Base-by-base conservation (phyloP, 2,329 filamentous ascomycete species). In the Pseudogymnoascus sp. region DNA sequence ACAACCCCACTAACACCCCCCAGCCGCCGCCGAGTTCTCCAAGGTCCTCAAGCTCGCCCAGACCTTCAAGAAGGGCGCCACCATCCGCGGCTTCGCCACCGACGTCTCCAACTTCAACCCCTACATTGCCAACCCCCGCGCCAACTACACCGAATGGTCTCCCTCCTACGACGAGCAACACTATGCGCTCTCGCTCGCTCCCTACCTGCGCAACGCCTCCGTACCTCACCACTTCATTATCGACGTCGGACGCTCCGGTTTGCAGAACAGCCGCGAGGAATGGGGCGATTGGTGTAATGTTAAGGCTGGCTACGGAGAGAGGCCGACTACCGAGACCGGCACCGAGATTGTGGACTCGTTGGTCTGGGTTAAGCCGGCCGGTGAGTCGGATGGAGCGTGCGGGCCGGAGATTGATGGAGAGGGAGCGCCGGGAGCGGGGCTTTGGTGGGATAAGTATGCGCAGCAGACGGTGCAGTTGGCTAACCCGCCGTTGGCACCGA, bases 281-380 rank as follows among this genome's bases (percentile, higher is more conserved):
- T 78, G 77, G 76, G 76, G 77, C 7, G 76, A 78, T 62, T 79
- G 78, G 78, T 79, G 78, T 69, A 79, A 79, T 63, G 73, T 78
- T 60, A 66, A 67, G n/a, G 72, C 77, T 3, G 77, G 77, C 1
- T 78, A 77, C 47, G 78, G 78, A 9, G 70, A 70, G 8, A 64
- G 65, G 11, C 76, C 77, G 0, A 76, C 76, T 7, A 67, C 70
- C 1, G 71, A 64, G 1, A 69, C 72, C 13, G 71, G 74, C 60
- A 77, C 76, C 67, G 68, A 69, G 1, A 64, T 74, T 62, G 70
- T 79, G 3, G 78, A 79, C 66, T 74, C 74, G 63, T 73, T 80
- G 50, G 77, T 79, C 13, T 80, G 77, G 77, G 72, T 77, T 60
- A 79, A 80, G 73, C 77, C 77, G 0, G 77, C 76, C 10, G 78